Evolutionary conservation across 257 asterid genomes (phyloP), one percentile per base, ranked within the genome.

Genomic region (Buddleja alternifolia): DNA sequence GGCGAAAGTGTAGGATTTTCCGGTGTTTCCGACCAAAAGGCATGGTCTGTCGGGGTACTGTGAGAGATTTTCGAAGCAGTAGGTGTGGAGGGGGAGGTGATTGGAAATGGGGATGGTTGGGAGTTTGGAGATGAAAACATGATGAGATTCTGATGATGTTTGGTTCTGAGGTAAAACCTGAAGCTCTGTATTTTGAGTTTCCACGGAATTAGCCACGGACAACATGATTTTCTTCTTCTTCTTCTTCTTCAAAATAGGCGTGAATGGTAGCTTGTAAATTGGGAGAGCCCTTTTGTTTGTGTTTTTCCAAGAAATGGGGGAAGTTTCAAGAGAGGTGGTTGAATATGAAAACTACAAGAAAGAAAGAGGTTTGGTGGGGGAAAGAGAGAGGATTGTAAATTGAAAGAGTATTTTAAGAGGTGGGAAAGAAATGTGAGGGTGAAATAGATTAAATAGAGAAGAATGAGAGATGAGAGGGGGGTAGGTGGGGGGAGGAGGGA

Each of bases 11-110:
- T 84, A 86, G 1, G 80, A 67, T 17, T 77, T 64, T 0, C 90
- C 88, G 46, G 80, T 73, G 74, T 3, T 69, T 4, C 89, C 92
- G 4, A 67, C 81, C 0, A 86, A 44, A 12, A 90, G 88, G 61
- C 97, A 90, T 0, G 86, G 63, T 17, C 94, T 44, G 48, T 88
- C 84, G 0, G 83, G 70, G 41, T 75, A 64, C 11, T 74, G 63
- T 0, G 71, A 1, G 5, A 65, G 44, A 25, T 71, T 88, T 45
- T 86, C 73, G 73, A 90, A 88, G 37, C 95, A 90, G 70, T 88
- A 90, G 0, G 77, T 75, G 83, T 90, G 97, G 44, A 90, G 83
- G 1, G 96, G 96, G 15, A 86, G 69, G 57, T 86, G 72, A 14
- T 82, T 77, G 53, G 88, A 46, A 51, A 90, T 86, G 51, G 81